phyloP scores from a whole-genome alignment of 768 basidiomycete genomes.

The Boletus tomentosulus region DNA sequence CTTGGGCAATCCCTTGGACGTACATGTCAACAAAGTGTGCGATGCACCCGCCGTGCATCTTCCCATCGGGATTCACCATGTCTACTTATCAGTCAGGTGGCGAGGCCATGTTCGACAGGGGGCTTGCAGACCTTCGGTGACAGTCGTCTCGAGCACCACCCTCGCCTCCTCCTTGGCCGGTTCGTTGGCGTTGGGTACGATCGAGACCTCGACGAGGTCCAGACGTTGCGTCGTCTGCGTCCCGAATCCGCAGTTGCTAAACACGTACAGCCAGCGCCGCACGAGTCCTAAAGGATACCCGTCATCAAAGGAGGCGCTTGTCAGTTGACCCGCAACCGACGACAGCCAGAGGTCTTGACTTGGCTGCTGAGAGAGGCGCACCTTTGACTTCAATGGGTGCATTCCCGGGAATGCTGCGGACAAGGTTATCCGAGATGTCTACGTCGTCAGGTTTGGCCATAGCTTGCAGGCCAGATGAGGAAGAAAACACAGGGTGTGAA shows the following conservation, averaged over 20 bases:
- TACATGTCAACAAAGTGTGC: constrained; percentile 47
- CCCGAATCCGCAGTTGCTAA: constrained; percentile 24
- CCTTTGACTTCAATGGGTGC: constrained; percentile 20
- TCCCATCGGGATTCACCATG: constrained; percentile 38
- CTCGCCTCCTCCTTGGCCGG: constrained; percentile 33
- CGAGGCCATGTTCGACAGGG: no score
- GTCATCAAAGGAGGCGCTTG: not conserved
- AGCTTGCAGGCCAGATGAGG: not conserved
- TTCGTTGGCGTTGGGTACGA: constrained; percentile 36
- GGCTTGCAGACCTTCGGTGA: constrained; percentile 39
- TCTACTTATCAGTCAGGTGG: constrained; percentile 27
- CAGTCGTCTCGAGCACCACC: constrained; percentile 40
- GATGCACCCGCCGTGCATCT: constrained; percentile 40
- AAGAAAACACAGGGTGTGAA: not conserved
- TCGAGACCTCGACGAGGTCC: constrained; percentile 37
- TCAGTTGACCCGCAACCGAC: not conserved
- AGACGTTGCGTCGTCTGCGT: constrained; percentile 6
- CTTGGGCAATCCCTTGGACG: constrained; percentile 6
- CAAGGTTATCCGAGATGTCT: not conserved
- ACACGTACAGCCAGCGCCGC: constrained; percentile 36
- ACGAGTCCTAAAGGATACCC: constrained; percentile 28
- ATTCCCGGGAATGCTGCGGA: constrained; percentile 16
- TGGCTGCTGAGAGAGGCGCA: not conserved
- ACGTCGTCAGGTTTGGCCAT: not conserved
- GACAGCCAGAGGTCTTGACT: not conserved